Conservation (phyloP, 2,329 filamentous ascomycete genomes). For the Colletotrichum lentis region DNA sequence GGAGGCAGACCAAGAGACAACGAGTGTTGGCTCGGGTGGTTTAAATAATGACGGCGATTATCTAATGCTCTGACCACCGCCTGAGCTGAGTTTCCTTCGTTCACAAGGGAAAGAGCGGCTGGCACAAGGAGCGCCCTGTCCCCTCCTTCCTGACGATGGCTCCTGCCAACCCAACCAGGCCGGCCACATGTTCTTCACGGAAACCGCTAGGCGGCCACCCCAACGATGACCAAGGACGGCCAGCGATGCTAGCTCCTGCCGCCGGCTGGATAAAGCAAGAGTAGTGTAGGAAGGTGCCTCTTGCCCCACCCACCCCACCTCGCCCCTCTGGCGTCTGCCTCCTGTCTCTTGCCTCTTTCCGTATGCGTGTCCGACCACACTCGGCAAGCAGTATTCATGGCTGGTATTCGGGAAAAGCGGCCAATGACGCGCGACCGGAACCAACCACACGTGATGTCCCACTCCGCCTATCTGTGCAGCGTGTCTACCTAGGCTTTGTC, state of each 20-base stretch:
- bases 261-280: neutral
- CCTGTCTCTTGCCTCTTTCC: neutral
- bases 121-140: slow-evolving; percentile 1
- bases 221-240: slow-evolving; percentile 3
- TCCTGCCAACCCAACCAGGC: slow-evolving; percentile 20
- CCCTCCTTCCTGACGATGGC: neutral
- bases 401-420: slow-evolving; percentile 11
- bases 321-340: too few species aligned
- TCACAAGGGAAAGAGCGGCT: slow-evolving; percentile 1
- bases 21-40: neutral
- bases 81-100: neutral
- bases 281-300: neutral
- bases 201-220: slow-evolving; percentile 18
- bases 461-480: too few species aligned
- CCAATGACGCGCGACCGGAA: slow-evolving; percentile 13
- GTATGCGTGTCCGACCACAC: neutral
- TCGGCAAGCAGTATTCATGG: neutral
- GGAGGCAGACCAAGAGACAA: too few species aligned
- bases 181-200: slow-evolving; percentile 20
- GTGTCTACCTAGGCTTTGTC: neutral
- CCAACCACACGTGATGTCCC: too few species aligned
- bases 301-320: neutral
- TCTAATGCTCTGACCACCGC: slow-evolving; percentile 8
- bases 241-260: slow-evolving; percentile 17
- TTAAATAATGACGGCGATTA: slow-evolving; percentile 31